Evolutionary conservation across 495 filamentous ascomycete genomes (phyloP), one percentile per base, ranked within the genome.

Genomic region (Terfezia boudieri): DNA sequence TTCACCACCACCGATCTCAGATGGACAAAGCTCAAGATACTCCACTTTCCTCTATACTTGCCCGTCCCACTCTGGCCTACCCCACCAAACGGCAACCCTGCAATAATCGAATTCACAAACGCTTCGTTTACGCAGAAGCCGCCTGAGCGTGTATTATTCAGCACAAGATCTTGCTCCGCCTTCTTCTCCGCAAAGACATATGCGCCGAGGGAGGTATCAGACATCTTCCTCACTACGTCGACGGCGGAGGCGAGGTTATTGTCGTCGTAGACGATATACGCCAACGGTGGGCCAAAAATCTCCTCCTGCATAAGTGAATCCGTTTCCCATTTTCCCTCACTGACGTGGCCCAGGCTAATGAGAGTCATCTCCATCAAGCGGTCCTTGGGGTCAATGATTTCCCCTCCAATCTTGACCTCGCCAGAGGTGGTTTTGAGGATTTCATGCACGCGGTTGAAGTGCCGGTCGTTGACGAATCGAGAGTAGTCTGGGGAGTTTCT

Each of bases 281-380:
- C 76, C 51, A 93, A 81, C 53, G 94, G 73, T 11, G 90, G 90
- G 37, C 88, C 90, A 64, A 96, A 98, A 57, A 78, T 81, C 71
- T 98, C 90, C 52, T 89, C 76, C 52, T 66, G 61, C 60, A 94
- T 73, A 65, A 94, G 71, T 23, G 83, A 75, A 67, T 96, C 90
- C 22, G 83, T 72, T n/a, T 72, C 56, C 41, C 41, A 46, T 52
- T 76, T 79, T 59, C 22, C 16, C 16, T 16, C 49, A 32, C 26
- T 32, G 26, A 32, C 26, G 26, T 32, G 26, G 36, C 82, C 71
- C 20, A 95, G 78, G 59, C 80, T 74, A 26, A 96, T 76, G 8
- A 90, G 74, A 0, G 90, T 95, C 0, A 85, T 84, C 62, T 86
- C 83, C 57, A 98, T 86, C 64, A 79, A 94, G 49, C 77, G 76